phyloP scores from a whole-genome alignment of 2,329 filamentous ascomycete genomes.

The Metarhizium anisopliae region DNA sequence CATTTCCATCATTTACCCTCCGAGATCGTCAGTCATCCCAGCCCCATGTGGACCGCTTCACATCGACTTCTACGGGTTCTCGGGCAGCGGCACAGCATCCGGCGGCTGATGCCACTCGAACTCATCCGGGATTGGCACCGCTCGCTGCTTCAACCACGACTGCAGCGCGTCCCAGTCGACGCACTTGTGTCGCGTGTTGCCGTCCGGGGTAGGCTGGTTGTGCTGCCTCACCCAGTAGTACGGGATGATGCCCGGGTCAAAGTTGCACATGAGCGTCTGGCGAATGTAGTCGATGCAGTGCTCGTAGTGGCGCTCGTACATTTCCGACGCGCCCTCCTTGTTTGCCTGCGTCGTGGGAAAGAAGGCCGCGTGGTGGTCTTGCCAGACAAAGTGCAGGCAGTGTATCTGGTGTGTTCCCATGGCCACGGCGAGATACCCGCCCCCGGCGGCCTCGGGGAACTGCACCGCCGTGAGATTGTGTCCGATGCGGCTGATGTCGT shows the following conservation, averaged over 20 bases:
- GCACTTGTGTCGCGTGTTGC: constrained; percentile 7
- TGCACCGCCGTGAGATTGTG: constrained; percentile 5
- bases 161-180: constrained; percentile 6
- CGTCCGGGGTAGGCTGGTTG: constrained; percentile 6
- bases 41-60: too few species aligned
- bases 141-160: constrained; percentile 3
- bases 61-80: neutral
- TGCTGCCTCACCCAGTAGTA: constrained; percentile 7
- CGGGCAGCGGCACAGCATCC: neutral
- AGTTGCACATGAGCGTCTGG: constrained; percentile 28
- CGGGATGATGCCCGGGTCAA: constrained; percentile 6
- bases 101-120: constrained; percentile 7
- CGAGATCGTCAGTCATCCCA: neutral
- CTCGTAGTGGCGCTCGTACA: constrained; percentile 8
- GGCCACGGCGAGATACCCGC: constrained; percentile 4
- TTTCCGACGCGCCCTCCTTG: constrained; percentile 1
- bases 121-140: constrained; percentile 4
- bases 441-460: constrained; percentile 4
- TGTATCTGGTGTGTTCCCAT: constrained; percentile 7
- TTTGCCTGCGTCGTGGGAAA: constrained; percentile 1
- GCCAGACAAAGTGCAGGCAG: constrained; percentile 7
- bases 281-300: constrained; percentile 32
- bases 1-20: neutral
- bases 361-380: constrained; percentile 5
- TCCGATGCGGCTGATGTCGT: neutral